phyloP scores from a whole-genome alignment of 2,329 filamentous ascomycete genomes.

The Trichoderma citrinoviride region DNA sequence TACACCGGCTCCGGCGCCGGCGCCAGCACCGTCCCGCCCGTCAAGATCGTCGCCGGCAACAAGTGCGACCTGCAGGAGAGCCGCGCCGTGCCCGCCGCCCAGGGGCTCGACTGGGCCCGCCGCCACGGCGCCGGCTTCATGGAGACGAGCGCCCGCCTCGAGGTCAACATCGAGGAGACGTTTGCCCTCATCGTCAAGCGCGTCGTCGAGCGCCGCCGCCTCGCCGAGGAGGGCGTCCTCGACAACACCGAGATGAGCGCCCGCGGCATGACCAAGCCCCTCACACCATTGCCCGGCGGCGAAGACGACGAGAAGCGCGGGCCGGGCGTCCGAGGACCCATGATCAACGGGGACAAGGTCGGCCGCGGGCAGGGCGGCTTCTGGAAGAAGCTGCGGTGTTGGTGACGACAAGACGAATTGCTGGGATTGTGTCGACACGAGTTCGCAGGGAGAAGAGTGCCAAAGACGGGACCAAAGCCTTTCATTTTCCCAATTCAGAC shows the following conservation, averaged over 20 bases:
- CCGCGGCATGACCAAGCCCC: conserved; percentile 56
- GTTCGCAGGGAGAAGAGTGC: neutral
- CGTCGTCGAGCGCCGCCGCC: conserved; percentile 56
- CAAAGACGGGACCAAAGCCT: neutral
- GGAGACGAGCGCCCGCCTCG: conserved; percentile 80
- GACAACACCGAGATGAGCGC: conserved; percentile 46
- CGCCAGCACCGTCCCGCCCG: conserved; percentile 60
- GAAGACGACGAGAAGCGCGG: conserved; percentile 46
- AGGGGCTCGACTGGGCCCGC: conserved; percentile 75
- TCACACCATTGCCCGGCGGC: conserved; percentile 50
- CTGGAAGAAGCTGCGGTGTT: conserved; percentile 57
- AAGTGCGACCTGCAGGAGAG: conserved; percentile 77
- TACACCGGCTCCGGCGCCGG: conserved; percentile 34
- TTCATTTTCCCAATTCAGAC: neutral
- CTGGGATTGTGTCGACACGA: neutral
- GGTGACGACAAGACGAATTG: conserved; percentile 38
- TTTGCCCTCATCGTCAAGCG: conserved; percentile 68
- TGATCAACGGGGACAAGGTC: conserved; percentile 43
- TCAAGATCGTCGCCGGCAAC: conserved; percentile 83
- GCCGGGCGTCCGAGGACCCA: conserved; percentile 45
- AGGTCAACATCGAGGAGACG: conserved; percentile 87
- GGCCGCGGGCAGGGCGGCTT: conserved; percentile 47
- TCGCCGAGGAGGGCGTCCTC: conserved; percentile 47
- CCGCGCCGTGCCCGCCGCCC: conserved; percentile 65
- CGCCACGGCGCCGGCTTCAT: conserved; percentile 76